Percentiles rank a stretch among this genome's conserved stretches.
These are phyloP conservation scores for Chloropicon primus DNA, from an alignment of 139 green algal genomes.

Conservation along the genomic window DNA sequence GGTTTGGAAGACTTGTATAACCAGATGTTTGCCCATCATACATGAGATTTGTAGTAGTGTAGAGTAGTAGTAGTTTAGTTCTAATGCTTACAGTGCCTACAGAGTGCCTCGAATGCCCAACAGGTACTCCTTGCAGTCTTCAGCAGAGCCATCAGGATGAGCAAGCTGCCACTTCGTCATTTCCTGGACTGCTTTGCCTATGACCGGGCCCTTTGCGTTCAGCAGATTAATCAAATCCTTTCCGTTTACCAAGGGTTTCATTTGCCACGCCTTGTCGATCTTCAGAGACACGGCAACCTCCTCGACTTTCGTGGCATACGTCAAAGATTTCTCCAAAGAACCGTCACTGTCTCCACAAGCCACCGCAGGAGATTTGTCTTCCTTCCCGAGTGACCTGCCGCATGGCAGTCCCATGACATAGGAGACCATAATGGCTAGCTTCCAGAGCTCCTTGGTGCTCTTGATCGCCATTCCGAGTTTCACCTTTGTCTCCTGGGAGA, in stretches of 20 bases:
- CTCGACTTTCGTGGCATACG: constrained; percentile 14
- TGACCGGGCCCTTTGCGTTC: constrained; percentile 29
- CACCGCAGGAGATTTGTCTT: not conserved
- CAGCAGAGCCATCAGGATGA: constrained; percentile 31
- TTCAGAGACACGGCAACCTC: constrained; percentile 29
- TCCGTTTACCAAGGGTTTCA: constrained; percentile 54
- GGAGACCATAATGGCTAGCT: constrained; percentile 25
- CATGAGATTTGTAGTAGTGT: too few species aligned
- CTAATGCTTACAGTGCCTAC: too few species aligned
- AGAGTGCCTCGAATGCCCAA: too few species aligned
- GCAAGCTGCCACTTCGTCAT: constrained; percentile 61
- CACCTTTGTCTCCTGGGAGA: constrained; percentile 11
- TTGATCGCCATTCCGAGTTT: constrained; percentile 37
- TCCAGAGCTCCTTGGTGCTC: constrained; percentile 45
- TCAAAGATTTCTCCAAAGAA: not conserved
- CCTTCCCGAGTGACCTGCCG: constrained; percentile 16
- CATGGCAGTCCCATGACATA: constrained; percentile 21
- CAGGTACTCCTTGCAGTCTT: constrained; percentile 25
- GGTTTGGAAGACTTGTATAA: not conserved
- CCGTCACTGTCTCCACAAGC: not conserved
- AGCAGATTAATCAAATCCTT: constrained; percentile 42
- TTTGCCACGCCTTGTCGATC: constrained; percentile 44
- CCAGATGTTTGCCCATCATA: too few species aligned
- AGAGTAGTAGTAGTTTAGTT: too few species aligned
- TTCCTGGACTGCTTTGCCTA: constrained; percentile 37